phyloP scores from a whole-genome alignment of 306 rosid genomes.

The Vigna radiata region DNA sequence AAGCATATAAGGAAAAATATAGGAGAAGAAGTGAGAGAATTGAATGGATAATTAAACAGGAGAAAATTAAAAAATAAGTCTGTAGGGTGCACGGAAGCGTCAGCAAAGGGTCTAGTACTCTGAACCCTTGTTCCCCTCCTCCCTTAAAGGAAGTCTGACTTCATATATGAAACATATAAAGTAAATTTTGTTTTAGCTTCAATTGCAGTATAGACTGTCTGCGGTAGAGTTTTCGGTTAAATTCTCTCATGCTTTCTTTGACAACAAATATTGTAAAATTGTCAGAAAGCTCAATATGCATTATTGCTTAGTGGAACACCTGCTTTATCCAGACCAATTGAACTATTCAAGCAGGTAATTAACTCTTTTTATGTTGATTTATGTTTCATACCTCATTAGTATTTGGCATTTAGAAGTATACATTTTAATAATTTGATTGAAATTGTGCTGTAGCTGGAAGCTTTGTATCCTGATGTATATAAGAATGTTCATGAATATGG shows the following conservation, averaged over 20 bases:
- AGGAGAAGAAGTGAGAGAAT: background rate
- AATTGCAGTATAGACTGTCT: background rate
- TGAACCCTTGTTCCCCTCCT: slow-evolving; percentile 33
- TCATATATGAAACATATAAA: slow-evolving; percentile 30
- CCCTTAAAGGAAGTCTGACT: slow-evolving; percentile 27
- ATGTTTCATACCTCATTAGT: slow-evolving; percentile 19
- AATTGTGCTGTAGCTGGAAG: slow-evolving; percentile 79
- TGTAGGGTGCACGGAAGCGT: slow-evolving; percentile 27
- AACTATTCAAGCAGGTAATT: slow-evolving; percentile 93
- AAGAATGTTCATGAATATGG: slow-evolving; percentile 93
- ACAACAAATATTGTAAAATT: slow-evolving; percentile 25
- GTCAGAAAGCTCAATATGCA: slow-evolving; percentile 89
- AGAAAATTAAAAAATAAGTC: background rate
- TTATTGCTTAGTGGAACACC: slow-evolving; percentile 98
- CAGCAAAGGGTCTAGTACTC: slow-evolving; percentile 10
- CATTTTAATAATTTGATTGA: slow-evolving; percentile 41
- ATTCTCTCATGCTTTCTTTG: slow-evolving; percentile 37
- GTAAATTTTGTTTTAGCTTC: slow-evolving; percentile 27
- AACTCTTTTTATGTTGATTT: slow-evolving; percentile 23
- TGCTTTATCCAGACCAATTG: slow-evolving; percentile 95
- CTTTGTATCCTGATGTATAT: slow-evolving; percentile 89
- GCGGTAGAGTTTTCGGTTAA: slow-evolving; percentile 17
- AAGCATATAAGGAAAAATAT: background rate
- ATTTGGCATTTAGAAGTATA: slow-evolving; percentile 27
- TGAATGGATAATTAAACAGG: slow-evolving; percentile 30